Percentiles rank a stretch among this genome's conserved stretches.
Conservation (phyloP, 2,329 filamentous ascomycete genomes). For the Mariannaea sp. region DNA sequence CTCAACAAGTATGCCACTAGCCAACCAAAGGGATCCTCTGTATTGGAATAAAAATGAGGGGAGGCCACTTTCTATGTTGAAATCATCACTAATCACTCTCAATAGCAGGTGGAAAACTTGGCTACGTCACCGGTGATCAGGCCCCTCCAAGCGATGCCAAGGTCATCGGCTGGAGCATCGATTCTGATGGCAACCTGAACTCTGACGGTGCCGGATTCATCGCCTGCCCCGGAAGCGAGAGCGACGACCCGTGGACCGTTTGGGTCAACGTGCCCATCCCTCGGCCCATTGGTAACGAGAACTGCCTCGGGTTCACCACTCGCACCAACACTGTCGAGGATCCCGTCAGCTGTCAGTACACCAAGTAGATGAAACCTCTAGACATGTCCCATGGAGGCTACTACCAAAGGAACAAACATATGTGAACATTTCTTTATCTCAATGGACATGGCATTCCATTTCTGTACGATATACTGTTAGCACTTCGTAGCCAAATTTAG, state of each 20-base stretch:
- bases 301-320: slow-evolving; percentile 45
- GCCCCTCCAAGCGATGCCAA: slow-evolving; percentile 48
- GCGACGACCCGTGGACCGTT: slow-evolving; percentile 48
- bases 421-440: too few relatives aligned
- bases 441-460: too few relatives aligned
- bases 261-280: slow-evolving; percentile 41
- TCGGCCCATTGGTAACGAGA: slow-evolving; percentile 44
- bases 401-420: too few relatives aligned
- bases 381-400: too few relatives aligned
- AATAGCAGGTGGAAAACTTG: slow-evolving; percentile 53
- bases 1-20: slow-evolving; percentile 55
- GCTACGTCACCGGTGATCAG: slow-evolving; percentile 55
- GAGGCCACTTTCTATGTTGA: too few relatives aligned
- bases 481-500: too few relatives aligned
- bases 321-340: slow-evolving; percentile 35
- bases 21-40: too few relatives aligned
- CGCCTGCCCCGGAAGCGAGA: slow-evolving; percentile 56
- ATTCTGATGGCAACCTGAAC: slow-evolving; percentile 48
- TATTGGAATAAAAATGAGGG: too few relatives aligned
- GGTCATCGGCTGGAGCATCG: slow-evolving; percentile 53
- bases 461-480: too few relatives aligned
- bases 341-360: slow-evolving; percentile 47
- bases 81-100: slow-evolving; percentile 11
- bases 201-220: slow-evolving; percentile 53
- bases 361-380: slow-evolving; percentile 15